Percentiles rank a stretch among this genome's conserved stretches.
phyloP scores from a whole-genome alignment of 2,329 filamentous ascomycete genomes.

The Botrytis squamosa region DNA sequence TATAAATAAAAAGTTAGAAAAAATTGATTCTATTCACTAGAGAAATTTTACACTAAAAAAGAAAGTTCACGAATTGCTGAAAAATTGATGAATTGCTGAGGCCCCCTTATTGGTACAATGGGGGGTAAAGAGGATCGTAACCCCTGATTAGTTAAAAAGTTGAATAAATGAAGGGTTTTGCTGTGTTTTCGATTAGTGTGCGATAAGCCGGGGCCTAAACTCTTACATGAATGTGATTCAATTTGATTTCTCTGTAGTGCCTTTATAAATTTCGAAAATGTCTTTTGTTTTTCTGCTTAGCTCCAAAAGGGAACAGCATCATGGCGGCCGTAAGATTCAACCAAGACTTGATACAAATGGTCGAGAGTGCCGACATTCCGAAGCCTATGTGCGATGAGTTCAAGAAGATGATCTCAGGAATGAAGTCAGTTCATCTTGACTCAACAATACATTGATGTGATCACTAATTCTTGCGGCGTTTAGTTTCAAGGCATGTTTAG shows the following conservation, averaged over 20 bases:
- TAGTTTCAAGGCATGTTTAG: constrained; percentile 20
- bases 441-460: not conserved
- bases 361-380: constrained; percentile 40
- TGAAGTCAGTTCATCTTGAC: constrained; percentile 24
- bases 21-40: no score
- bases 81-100: no score
- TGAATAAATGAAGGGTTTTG: no score
- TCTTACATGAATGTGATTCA: constrained; percentile 4
- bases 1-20: no score
- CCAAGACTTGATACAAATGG: constrained; percentile 28
- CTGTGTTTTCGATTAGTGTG: no score
- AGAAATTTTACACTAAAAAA: no score
- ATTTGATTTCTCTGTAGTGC: not conserved
- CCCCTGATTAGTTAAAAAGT: no score
- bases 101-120: no score
- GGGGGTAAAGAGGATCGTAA: no score
- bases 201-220: no score
- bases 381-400: constrained; percentile 27
- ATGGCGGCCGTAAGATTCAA: constrained; percentile 15
- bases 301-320: constrained; percentile 1
- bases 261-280: constrained; percentile 12
- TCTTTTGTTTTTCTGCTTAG: constrained; percentile 17
- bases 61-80: no score
- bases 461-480: not conserved
- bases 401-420: constrained; percentile 33